These are phyloP conservation scores for Vigna radiata DNA, from an alignment of 306 rosid species.

Conservation along the genomic window DNA sequence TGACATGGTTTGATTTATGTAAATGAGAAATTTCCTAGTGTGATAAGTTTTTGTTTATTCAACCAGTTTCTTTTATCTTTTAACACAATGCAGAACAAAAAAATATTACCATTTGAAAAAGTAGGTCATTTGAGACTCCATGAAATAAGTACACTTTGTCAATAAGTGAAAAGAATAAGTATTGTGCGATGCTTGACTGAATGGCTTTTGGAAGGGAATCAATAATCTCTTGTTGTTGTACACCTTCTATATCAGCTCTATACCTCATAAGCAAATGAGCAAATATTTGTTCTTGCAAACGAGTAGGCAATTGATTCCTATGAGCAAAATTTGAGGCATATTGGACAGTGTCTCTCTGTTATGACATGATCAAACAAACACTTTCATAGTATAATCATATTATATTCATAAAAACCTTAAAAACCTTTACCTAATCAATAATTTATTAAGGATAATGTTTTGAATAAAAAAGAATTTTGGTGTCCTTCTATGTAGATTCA, in stretches of 20 bases:
- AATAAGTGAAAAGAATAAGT: constrained; percentile 62
- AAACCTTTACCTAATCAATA: background rate
- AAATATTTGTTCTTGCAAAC: constrained; percentile 76
- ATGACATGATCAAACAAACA: constrained; percentile 20
- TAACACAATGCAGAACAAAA: background rate
- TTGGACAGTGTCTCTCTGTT: constrained; percentile 75
- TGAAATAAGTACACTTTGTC: constrained; percentile 70
- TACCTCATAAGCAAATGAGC: constrained; percentile 77
- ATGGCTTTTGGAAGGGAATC: constrained; percentile 89
- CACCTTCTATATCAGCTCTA: constrained; percentile 75
- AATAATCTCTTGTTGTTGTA: constrained; percentile 83
- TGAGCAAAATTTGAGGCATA: constrained; percentile 69
- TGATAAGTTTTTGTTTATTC: background rate
- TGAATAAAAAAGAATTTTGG: no score
- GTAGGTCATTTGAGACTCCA: constrained; percentile 79
- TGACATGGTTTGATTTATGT: no score
- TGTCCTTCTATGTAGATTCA: no score
- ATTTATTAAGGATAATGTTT: no score
- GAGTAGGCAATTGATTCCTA: constrained; percentile 71
- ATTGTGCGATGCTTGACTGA: constrained; percentile 67
- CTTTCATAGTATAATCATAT: background rate
- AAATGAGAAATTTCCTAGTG: no score
- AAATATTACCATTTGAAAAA: constrained; percentile 79
- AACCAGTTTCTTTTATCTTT: no score
- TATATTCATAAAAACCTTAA: background rate